Conservation (phyloP, 441 rosid genomes). For the Daphne laureola region DNA sequence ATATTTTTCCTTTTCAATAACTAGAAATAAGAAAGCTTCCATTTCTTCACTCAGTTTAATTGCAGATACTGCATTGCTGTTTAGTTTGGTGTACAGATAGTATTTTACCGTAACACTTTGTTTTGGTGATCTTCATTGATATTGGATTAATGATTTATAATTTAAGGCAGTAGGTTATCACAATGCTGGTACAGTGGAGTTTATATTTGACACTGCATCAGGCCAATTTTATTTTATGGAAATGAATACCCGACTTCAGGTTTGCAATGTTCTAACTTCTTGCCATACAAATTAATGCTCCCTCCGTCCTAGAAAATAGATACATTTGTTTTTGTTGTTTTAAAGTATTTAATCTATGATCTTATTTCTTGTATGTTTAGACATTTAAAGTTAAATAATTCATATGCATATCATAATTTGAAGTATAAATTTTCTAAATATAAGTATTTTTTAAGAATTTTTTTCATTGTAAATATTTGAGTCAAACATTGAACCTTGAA, state of each 20-base stretch:
- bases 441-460: too few species aligned
- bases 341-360: too few species aligned
- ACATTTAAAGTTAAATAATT: too few species aligned
- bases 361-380: too few species aligned
- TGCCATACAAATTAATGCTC: constrained; percentile 10
- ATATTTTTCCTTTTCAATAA: too few species aligned
- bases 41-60: background rate
- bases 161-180: constrained; percentile 90
- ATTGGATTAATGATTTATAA: constrained; percentile 23
- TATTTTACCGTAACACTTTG: constrained; percentile 19
- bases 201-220: constrained; percentile 75
- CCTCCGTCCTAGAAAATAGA: too few species aligned
- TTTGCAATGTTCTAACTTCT: constrained; percentile 20
- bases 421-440: too few species aligned
- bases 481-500: too few species aligned
- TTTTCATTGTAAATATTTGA: too few species aligned
- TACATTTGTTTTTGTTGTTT: too few species aligned
- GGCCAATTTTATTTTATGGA: constrained; percentile 92
- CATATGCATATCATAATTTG: too few species aligned
- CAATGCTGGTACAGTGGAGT: constrained; percentile 98
- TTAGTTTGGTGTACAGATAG: background rate
- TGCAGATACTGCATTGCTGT: background rate
- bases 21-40: background rate
- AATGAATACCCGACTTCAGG: constrained; percentile 98
- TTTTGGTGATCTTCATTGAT: constrained; percentile 20